A percentile compares a stretch with the other conserved stretches of the same genome.
Conservation (phyloP, 1,139 yeast genomes). For the Kurtzmaniella quercitrusa region DNA sequence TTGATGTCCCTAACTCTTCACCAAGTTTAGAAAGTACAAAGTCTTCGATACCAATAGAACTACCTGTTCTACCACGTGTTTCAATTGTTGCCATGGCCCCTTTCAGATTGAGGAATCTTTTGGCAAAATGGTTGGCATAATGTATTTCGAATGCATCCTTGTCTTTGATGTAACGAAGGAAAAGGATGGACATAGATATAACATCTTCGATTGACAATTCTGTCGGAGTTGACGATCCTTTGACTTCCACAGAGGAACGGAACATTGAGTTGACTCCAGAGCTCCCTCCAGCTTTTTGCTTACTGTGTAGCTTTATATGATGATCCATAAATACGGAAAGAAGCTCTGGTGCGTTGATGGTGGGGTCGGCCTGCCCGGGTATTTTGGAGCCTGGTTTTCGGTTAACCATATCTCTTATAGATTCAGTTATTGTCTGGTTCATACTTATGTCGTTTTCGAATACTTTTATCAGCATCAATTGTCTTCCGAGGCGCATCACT, state of each 20-base stretch:
- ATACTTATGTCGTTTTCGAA: constrained; percentile 48
- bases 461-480: constrained; percentile 48
- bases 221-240: not conserved
- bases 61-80: constrained; percentile 25
- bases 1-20: constrained; percentile 77
- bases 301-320: constrained; percentile 57
- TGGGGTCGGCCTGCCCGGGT: constrained; percentile 20
- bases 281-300: constrained; percentile 15
- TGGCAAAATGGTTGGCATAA: constrained; percentile 87
- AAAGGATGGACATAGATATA: constrained; percentile 51
- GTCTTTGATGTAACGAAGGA: constrained; percentile 71
- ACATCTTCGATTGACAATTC: constrained; percentile 39
- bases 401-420: constrained; percentile 65
- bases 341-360: constrained; percentile 61
- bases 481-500: constrained; percentile 51
- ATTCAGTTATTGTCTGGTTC: constrained; percentile 54
- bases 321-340: constrained; percentile 76
- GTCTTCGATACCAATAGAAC: constrained; percentile 63
- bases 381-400: constrained; percentile 7
- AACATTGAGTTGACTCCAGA: constrained; percentile 11
- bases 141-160: constrained; percentile 85
- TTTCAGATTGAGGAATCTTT: constrained; percentile 62
- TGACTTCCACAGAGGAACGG: not conserved
- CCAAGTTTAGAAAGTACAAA: constrained; percentile 65
- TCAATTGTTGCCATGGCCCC: constrained; percentile 14